Evolutionary conservation across 2,329 filamentous ascomycete genomes (phyloP), one percentile per base, ranked within the genome.

Genomic region (Arthrinium phaeospermum): DNA sequence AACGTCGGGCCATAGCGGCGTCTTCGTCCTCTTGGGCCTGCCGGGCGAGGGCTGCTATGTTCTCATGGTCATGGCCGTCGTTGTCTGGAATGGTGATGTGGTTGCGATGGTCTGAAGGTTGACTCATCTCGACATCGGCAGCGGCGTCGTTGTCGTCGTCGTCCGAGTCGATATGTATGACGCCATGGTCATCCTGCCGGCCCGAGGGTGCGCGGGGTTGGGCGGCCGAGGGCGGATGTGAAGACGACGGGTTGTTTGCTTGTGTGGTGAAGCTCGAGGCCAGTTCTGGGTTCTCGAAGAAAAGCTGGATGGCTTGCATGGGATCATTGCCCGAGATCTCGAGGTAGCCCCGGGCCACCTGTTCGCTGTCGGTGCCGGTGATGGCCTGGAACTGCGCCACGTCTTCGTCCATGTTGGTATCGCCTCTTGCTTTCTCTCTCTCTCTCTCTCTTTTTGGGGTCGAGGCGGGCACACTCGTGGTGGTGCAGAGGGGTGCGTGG

Each of bases 281-380:
- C 74, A 92, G 89, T 68, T 96, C 95, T 61, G 93, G 94, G 80
- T 93, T 96, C 79, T 97, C 94, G 82, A 94, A 98, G 84, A 91
- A 99, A 16, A 98, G 91, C 79, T 94, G 91, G 77, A 98, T 92
- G 37, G 96, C 96, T 79, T 96, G 93, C 82, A 94, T 91, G 70
- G 96, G 86, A 80, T 98, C 92, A 78, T 91, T 91, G 77, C 94
- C 93, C n/a, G 95, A 92, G 80, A 99, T 89, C 77, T 93, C 89
- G 68, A 98, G 89, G 82, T 97, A 98, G 76, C 93, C 92, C 74
- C 90, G 89, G 44, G 96, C 96, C 75, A 95, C 90, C 75, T 92
- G 87, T 41, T 91, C 88, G 74, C 88, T 90, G 73, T 73, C 72
- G 72, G 93, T 90, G 76, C 91, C 92, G 51, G 96, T 98, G 81